Evolutionary conservation across 495 filamentous ascomycete species (phyloP), one percentile per base, ranked within the genome.

Genomic region (Xylona heveae): DNA sequence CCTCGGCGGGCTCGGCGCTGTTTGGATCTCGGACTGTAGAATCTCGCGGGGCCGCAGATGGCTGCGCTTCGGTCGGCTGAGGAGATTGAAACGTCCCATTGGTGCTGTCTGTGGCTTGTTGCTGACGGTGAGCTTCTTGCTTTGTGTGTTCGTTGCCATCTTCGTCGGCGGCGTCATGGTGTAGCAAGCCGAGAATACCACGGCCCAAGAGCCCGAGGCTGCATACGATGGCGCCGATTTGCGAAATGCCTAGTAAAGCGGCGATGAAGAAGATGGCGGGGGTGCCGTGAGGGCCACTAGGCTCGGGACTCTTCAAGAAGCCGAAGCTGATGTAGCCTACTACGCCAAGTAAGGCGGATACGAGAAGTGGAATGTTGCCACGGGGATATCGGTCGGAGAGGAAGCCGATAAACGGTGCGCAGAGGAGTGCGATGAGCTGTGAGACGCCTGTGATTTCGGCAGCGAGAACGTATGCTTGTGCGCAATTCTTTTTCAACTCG

Each of bases 221-320:
- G 50, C 83, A 90, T 0, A 97, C 88, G 37, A 97, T 94, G 7
- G 81, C 71, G 5, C 85, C 90, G 35, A 97, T 95, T 51, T 97
- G 90, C 39, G 74, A 81, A 31, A 90, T 63, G 2, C 88, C 88
- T 14, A 94, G 61, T 8, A 91, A 47, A 2, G 71, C 66, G 33
- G 81, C 80, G 12, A 81, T 60, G n/a, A 78, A 25, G 43, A 91
- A 82, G 2, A 85, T 19, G 25, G 28, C 69, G 0, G 66, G 58
- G 23, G 55, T 69, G 5, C 76, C 76, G 30, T 66, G 63, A 14
- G 66, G 53, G 10, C 61, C 61, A 30, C 61, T 62, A 30, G 61
- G 67, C 40, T 84, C 71, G 1, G 84, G 83, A 41, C 67, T 83
- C 5, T 55, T 45, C 3, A 92, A 51, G 10, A 58, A 45, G 1